Evolutionary conservation across 2,329 filamentous ascomycete species (phyloP).

Genomic region (Claviceps monticola): DNA sequence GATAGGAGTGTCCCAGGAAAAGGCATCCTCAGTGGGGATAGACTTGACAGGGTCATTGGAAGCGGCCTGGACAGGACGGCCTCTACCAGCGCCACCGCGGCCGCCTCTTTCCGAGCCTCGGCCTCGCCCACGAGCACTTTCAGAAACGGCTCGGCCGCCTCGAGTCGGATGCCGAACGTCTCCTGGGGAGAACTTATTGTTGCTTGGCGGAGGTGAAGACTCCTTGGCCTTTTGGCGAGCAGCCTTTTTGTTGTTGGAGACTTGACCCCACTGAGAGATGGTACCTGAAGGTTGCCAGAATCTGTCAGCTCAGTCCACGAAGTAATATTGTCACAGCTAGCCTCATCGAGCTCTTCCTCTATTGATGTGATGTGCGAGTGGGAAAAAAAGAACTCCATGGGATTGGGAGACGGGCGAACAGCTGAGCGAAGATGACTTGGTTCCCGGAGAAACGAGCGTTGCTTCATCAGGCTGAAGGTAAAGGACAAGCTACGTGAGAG

Average conservation of each 20-base stretch:
- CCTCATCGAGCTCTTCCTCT: no score
- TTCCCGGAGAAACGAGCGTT: neutral
- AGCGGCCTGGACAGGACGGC: slow-evolving; percentile 41
- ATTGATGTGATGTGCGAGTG: no score
- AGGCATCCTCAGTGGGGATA: slow-evolving; percentile 57
- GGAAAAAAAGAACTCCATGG: no score
- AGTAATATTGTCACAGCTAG: no score
- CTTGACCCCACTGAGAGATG: slow-evolving; percentile 73
- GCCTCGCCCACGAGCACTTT: slow-evolving; percentile 48
- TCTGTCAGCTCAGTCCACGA: slow-evolving; percentile 7
- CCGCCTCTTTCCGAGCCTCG: slow-evolving; percentile 49
- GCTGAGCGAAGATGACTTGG: no score
- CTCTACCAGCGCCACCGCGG: slow-evolving; percentile 40
- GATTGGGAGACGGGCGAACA: no score
- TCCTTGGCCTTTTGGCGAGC: slow-evolving; percentile 62
- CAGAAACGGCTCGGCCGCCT: slow-evolving; percentile 47
- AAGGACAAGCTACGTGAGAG: neutral
- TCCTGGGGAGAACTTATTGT: slow-evolving; percentile 27
- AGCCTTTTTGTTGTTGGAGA: slow-evolving; percentile 68
- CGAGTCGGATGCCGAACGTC: slow-evolving; percentile 35
- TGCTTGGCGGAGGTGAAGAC: slow-evolving; percentile 35
- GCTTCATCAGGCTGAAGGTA: neutral
- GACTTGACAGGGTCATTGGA: slow-evolving; percentile 53
- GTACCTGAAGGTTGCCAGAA: slow-evolving; percentile 37
- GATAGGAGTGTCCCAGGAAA: slow-evolving; percentile 22